Evolutionary conservation across 129 eudicot species (phyloP), one percentile per base, ranked within the genome.

Genomic region (Arctium minus): DNA sequence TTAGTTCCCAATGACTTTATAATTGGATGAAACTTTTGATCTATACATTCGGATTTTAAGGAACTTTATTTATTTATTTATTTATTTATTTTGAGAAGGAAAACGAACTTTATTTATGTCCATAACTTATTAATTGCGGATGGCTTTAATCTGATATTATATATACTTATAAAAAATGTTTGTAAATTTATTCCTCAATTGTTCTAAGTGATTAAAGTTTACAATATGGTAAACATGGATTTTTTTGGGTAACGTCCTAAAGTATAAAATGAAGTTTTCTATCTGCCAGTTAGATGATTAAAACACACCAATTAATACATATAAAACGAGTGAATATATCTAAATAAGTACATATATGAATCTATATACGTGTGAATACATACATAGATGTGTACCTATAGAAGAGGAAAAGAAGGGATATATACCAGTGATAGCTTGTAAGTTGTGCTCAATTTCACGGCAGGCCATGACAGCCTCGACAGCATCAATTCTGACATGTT

Each of bases 381-480:
- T 36, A 27, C 3, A 31, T 71, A 72, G 3, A 42, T 29, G 10
- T 12, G 37, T 48, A 38, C 10, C 30, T 11, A 70, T 67, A 80
- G 53, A 46, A 60, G 50, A 32, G 48, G 30, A 46, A 40, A 38
- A 10, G 33, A 18, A 17, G 1, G 65, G 2, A 11, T 5, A 6
- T 32, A 69, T 71, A 91, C 97, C 93, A 11, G 97, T 92, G 9
- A 92, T 73, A 84, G 86, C 74, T 85, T 89, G 93, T 46, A 92
- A 80, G 82, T 80, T 86, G 29, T 92, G 93, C 70, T 92, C 97
- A 71, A 92, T 89, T 73, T 89, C 97, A 67, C 93, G 88, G 89
- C 97, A 89, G 75, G 93, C 93, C 93, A 88, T 89, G 80, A 92
- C 97, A 69, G 97, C 97, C 81, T 92, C 97, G 64, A 92, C 89